Conservation (phyloP, 495 filamentous ascomycete species). For the Aspergillus kassunensis region DNA sequence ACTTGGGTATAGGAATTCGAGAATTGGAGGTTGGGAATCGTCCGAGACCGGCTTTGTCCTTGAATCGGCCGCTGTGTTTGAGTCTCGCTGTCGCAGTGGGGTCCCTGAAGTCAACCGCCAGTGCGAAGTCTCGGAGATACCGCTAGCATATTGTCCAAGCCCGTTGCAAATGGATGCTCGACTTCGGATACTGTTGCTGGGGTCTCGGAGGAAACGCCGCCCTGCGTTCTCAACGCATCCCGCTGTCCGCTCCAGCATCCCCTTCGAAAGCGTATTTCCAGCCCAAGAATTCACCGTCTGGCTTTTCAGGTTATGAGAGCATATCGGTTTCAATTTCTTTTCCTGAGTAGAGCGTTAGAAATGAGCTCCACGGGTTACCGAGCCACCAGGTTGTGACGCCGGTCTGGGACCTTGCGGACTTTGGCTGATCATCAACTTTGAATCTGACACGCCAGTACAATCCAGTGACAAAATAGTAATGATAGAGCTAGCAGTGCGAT, state of each 20-base stretch:
- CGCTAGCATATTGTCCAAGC: conserved; percentile 64
- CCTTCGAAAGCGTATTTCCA: conserved; percentile 43
- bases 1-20: conserved; percentile 43
- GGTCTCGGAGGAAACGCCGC: conserved; percentile 59
- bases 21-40: conserved; percentile 25
- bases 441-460: too few relatives aligned
- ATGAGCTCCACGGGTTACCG: background rate
- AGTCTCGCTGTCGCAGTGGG: conserved; percentile 18
- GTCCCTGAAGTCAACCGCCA: conserved; percentile 39
- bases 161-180: conserved; percentile 57
- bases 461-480: too few relatives aligned
- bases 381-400: background rate
- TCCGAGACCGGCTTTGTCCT: conserved; percentile 9
- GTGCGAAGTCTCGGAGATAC: conserved; percentile 51
- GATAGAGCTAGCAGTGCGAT: background rate
- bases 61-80: conserved; percentile 11
- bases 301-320: conserved; percentile 20
- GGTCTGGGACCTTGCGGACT: background rate
- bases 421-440: too few relatives aligned
- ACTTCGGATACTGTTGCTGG: conserved; percentile 50
- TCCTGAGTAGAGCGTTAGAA: conserved; percentile 11
- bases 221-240: conserved; percentile 74
- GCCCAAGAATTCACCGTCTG: conserved; percentile 29
- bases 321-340: conserved; percentile 22
- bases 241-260: conserved; percentile 82